Percentiles rank a stretch among this genome's conserved stretches.
phyloP scores from a whole-genome alignment of 2,329 filamentous ascomycete species.

The Alternaria sp. region DNA sequence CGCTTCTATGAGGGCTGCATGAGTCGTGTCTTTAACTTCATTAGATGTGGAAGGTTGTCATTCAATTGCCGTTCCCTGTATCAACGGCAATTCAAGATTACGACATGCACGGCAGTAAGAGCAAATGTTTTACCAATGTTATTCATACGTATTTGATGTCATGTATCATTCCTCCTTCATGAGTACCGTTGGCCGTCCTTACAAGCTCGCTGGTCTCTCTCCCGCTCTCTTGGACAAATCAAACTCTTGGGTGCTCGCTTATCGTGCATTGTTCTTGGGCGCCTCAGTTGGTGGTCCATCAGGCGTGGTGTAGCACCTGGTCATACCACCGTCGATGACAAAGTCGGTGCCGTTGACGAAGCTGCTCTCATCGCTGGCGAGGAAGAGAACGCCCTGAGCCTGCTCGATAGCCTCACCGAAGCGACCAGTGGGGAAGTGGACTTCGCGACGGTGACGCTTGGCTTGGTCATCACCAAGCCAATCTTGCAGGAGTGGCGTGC shows the following conservation, averaged over 20 bases:
- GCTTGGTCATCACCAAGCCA: slow-evolving; percentile 87
- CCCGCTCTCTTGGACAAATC: not conserved
- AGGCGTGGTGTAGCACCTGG: slow-evolving; percentile 79
- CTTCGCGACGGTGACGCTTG: slow-evolving; percentile 82
- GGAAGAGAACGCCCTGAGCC: slow-evolving; percentile 85
- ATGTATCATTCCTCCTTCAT: not conserved
- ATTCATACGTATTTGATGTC: not conserved
- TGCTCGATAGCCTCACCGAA: slow-evolving; percentile 96
- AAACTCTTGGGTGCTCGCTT: not conserved
- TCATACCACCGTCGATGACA: slow-evolving; percentile 95
- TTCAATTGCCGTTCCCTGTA: not conserved
- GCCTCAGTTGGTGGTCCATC: slow-evolving; percentile 64
- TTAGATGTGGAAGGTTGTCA: not conserved
- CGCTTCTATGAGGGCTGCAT: not conserved
- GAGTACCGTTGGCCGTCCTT: not conserved
- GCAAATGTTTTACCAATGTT: not conserved
- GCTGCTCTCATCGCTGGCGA: slow-evolving; percentile 86
- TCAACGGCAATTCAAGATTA: not conserved
- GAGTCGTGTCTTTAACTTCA: not conserved
- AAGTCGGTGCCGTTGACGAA: slow-evolving; percentile 93
- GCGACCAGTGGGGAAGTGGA: slow-evolving; percentile 87
- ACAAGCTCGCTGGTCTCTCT: too few species aligned
- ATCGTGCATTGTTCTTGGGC: slow-evolving; percentile 59
- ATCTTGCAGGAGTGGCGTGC: slow-evolving; percentile 87
- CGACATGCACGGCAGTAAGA: not conserved